phyloP scores from a whole-genome alignment of 148 eudicot species.

The Rhododendron ovatum region DNA sequence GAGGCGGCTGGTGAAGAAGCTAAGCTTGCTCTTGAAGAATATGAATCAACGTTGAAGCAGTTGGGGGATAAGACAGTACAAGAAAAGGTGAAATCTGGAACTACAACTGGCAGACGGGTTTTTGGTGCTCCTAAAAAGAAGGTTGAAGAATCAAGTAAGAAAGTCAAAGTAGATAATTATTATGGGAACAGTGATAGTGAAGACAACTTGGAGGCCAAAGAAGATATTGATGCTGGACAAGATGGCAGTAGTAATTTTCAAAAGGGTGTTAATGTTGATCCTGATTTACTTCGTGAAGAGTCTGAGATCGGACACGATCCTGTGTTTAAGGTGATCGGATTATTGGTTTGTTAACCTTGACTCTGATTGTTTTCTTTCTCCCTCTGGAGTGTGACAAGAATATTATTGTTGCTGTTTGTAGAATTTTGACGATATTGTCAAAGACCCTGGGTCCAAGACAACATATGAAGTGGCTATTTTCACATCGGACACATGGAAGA shows the following conservation, averaged over 20 bases:
- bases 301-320: constrained; percentile 51
- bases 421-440: constrained; percentile 51
- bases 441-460: constrained; percentile 59
- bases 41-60: constrained; percentile 54
- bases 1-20: constrained; percentile 88
- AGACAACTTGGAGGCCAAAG: constrained; percentile 44
- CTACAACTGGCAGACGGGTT: constrained; percentile 63
- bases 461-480: constrained; percentile 71
- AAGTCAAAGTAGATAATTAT: constrained; percentile 43
- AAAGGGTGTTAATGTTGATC: constrained; percentile 51
- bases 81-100: constrained; percentile 25
- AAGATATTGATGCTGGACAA: constrained; percentile 24
- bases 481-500: constrained; percentile 73
- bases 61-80: constrained; percentile 30
- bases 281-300: constrained; percentile 69
- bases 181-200: constrained; percentile 77
- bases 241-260: constrained; percentile 22
- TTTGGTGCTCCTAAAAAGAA: constrained; percentile 65
- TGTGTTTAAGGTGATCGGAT: constrained; percentile 52
- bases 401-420: constrained; percentile 22
- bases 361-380: constrained; percentile 11
- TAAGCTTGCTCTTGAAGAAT: constrained; percentile 67
- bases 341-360: neutral
- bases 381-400: constrained; percentile 8
- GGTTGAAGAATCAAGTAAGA: constrained; percentile 28